phyloP scores from a whole-genome alignment of 2,329 filamentous ascomycete species.

The Tolypocladium cylindrosporum region DNA sequence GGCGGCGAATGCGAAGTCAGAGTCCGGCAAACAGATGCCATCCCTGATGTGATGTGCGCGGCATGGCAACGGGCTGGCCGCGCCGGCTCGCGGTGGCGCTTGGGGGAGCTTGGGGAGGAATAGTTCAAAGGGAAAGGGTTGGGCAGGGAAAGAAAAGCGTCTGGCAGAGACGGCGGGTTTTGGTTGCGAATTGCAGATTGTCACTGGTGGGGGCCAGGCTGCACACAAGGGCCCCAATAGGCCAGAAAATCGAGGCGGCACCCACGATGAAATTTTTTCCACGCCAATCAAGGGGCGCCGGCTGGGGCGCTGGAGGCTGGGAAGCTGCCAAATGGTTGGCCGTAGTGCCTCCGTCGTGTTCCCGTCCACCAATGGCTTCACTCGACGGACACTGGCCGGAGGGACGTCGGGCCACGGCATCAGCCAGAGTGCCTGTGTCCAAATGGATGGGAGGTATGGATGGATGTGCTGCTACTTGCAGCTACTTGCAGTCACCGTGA shows the following conservation, averaged over 20 bases:
- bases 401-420: not conserved
- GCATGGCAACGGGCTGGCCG: not conserved
- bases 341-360: not conserved
- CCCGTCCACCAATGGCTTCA: too few relatives aligned
- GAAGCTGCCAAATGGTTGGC: not conserved
- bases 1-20: not conserved
- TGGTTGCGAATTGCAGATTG: slow-evolving; percentile 1
- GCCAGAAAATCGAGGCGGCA: not conserved
- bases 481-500: not conserved
- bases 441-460: not conserved
- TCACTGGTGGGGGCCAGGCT: slow-evolving; percentile 1
- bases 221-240: not conserved
- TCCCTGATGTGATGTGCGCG: not conserved
- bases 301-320: not conserved
- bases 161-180: not conserved
- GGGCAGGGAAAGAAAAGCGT: not conserved
- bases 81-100: not conserved
- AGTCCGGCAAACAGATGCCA: not conserved
- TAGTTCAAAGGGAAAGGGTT: not conserved
- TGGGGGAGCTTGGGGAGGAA: not conserved
- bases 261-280: not conserved
- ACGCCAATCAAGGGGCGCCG: not conserved
- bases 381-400: too few relatives aligned
- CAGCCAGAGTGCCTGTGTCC: too few relatives aligned
- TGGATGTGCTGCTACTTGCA: not conserved